Evolutionary conservation across 495 filamentous ascomycete genomes (phyloP).

Genomic region (Hypomontagnella submonticulosa): DNA sequence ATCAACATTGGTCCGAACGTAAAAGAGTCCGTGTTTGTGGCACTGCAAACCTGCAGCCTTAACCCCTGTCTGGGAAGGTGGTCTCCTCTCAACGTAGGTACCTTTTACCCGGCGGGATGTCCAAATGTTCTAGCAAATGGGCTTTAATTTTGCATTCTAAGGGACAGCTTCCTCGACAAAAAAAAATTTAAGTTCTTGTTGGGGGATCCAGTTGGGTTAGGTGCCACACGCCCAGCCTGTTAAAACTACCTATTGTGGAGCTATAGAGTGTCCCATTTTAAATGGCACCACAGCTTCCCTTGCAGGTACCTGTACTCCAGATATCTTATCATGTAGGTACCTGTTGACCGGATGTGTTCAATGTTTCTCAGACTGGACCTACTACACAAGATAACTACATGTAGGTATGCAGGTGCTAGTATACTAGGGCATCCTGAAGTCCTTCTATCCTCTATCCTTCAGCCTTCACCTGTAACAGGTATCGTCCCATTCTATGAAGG

Average conservation of each 20-base stretch:
- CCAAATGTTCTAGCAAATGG: conserved; percentile 10
- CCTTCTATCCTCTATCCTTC: neutral
- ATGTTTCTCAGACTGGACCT: no score
- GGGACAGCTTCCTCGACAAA: conserved; percentile 44
- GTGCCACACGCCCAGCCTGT: conserved; percentile 36
- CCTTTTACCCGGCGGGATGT: conserved; percentile 20
- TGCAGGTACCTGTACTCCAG: conserved; percentile 30
- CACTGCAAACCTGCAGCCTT: conserved; percentile 11
- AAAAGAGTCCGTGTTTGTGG: conserved; percentile 17
- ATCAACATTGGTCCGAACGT: conserved; percentile 2
- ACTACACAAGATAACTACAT: no score
- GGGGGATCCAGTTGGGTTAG: conserved; percentile 46
- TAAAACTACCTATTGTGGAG: conserved; percentile 43
- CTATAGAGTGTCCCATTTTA: conserved; percentile 16
- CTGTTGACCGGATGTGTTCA: no score
- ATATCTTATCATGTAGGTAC: no score
- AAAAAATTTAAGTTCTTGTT: conserved; percentile 49
- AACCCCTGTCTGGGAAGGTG: conserved; percentile 5
- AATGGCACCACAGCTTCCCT: conserved; percentile 1
- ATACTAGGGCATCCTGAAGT: neutral
- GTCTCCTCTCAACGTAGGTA: conserved; percentile 29
- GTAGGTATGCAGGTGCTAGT: no score
- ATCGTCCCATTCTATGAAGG: neutral
- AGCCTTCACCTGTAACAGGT: neutral
- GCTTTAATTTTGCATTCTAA: conserved; percentile 34